Evolutionary conservation across 306 rosid genomes (phyloP), one percentile per base, ranked within the genome.

Genomic region (Comarum palustre): DNA sequence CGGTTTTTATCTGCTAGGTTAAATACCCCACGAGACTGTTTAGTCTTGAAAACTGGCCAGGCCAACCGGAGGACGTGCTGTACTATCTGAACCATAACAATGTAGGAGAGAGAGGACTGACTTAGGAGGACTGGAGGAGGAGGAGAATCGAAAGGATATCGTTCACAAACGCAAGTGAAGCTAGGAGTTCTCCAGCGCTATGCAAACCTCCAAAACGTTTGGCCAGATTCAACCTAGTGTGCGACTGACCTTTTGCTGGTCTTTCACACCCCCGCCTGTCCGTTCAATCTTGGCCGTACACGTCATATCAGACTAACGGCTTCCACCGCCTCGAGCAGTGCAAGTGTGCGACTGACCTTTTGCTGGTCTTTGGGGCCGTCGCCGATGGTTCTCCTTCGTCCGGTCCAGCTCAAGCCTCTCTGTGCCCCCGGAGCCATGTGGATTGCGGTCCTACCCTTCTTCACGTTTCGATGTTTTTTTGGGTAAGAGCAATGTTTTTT

Each of bases 301-400:
- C 83, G 82, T 78, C 38, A 69, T 32, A 69, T 75, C 58, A 24
- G 71, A 36, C 57, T 52, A 86, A 87, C 81, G 85, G 86, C 41
- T 80, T 39, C 16, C 43, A 22, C 22, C 62, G 67, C 72, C 58
- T 80, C 74, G 69, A 72, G 68, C 74, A 67, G 74, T 13, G 87
- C 77, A 55, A 70, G 73, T 73, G 69, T 66, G 60, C 80, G 72
- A 69, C 50, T 80, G 76, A 14, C 3, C 47, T 67, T 45, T 45
- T 66, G 27, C 54, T 8, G 42, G 11, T 2, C 42, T 39, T 55
- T 42, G 25, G 16, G 38, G 48, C 25, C 9, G 12, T 8, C 3
- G 11, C 20, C 13, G 6, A 16, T 38, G 76, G 77, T 86, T 58
- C 76, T 77, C 67, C 36, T 4, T 20, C 36, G 41, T 22, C 78